Conservation (phyloP, 2,329 filamentous ascomycete species). For the Penicillium sp. region DNA sequence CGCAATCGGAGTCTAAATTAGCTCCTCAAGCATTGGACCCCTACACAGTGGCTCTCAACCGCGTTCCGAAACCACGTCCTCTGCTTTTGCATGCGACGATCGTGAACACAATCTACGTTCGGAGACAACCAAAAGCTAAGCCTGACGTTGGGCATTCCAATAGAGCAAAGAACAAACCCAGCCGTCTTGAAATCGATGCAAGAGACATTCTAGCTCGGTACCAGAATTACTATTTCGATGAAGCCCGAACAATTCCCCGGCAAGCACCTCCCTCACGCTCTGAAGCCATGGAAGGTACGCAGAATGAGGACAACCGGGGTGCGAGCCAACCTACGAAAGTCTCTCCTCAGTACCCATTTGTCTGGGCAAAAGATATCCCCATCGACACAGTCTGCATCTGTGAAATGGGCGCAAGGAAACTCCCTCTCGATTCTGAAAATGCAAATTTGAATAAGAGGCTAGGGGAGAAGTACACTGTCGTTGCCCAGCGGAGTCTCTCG, state of each 20-base stretch:
- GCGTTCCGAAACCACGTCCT: constrained; percentile 44
- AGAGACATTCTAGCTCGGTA: constrained; percentile 33
- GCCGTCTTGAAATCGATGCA: constrained; percentile 50
- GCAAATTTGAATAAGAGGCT: constrained; percentile 45
- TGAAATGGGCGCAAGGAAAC: constrained; percentile 78
- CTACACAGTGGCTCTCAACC: constrained; percentile 9
- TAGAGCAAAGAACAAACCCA: constrained; percentile 12
- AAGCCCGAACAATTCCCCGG: constrained; percentile 20
- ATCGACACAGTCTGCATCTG: constrained; percentile 76
- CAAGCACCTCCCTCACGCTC: not conserved
- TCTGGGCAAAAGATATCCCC: constrained; percentile 68
- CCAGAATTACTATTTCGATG: constrained; percentile 35
- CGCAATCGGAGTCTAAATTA: not conserved
- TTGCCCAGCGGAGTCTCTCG: constrained; percentile 39
- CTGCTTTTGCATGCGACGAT: constrained; percentile 81
- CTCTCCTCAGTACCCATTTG: constrained; percentile 39
- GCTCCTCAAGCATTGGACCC: not conserved
- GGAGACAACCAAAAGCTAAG: constrained; percentile 18
- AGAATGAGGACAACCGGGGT: not conserved
- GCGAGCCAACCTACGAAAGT: not conserved
- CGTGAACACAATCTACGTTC: constrained; percentile 75
- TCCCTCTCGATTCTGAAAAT: constrained; percentile 43
- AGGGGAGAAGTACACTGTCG: constrained; percentile 53
- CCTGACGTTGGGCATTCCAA: constrained; percentile 8
- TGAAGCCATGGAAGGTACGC: not conserved